phyloP scores from a whole-genome alignment of 371 early-diverging fungal genomes.

The Vairimorpha apis region DNA sequence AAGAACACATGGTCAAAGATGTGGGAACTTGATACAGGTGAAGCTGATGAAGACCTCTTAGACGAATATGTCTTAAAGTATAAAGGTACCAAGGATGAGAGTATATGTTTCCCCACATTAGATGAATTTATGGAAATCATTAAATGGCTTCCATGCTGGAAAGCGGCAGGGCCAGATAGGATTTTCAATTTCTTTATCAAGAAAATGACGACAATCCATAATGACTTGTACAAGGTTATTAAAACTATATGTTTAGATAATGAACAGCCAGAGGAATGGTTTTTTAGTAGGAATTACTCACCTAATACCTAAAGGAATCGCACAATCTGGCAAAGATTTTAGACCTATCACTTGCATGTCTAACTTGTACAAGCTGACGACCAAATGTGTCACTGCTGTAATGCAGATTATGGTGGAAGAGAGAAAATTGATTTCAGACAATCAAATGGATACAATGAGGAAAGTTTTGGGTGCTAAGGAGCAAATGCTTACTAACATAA shows the following conservation, averaged over 20 bases:
- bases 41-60: background rate
- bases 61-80: background rate
- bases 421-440: background rate
- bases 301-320: background rate
- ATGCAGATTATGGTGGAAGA: background rate
- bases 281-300: background rate
- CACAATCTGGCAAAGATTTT: background rate
- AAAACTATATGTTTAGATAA: background rate
- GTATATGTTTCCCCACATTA: background rate
- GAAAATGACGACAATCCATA: background rate
- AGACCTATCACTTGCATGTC: conserved; percentile 1
- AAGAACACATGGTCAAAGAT: background rate
- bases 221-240: background rate
- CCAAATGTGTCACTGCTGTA: background rate
- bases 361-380: background rate
- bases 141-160: background rate
- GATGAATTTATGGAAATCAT: background rate
- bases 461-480: conserved; percentile 22
- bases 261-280: background rate
- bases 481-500: conserved; percentile 15
- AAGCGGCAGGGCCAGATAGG: background rate
- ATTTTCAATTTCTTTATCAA: background rate
- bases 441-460: conserved; percentile 6
- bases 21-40: background rate
- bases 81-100: background rate